These are phyloP conservation scores for Annona cherimola DNA, from an alignment of 164 flowering plant genomes.

Conservation along the genomic window DNA sequence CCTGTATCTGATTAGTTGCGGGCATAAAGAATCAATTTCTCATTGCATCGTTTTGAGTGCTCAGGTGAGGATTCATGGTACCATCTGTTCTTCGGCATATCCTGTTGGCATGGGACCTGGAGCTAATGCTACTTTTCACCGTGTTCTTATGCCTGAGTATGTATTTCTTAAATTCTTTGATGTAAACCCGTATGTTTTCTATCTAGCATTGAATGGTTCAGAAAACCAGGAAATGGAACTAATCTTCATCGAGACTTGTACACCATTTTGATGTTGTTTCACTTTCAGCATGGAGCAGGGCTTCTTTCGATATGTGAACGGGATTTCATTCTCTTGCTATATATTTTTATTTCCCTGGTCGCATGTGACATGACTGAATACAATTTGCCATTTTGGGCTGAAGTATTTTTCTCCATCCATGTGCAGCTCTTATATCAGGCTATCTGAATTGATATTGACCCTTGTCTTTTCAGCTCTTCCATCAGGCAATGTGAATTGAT, in stretches of 20 bases:
- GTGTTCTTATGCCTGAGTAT: slow-evolving; percentile 62
- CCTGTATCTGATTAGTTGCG: slow-evolving; percentile 1
- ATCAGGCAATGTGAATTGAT: slow-evolving; percentile 37
- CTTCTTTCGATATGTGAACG: no score
- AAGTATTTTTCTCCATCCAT: slow-evolving; percentile 1
- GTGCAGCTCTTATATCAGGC: no score
- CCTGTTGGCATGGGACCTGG: slow-evolving; percentile 82
- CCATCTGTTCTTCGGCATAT: slow-evolving; percentile 24
- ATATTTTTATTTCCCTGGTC: no score
- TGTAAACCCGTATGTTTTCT: no score
- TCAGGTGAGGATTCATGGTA: slow-evolving; percentile 60
- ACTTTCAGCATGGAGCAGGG: no score
- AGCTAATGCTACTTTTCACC: slow-evolving; percentile 64
- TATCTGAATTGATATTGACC: no score
- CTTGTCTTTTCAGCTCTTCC: slow-evolving; percentile 13
- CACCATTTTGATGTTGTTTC: neutral
- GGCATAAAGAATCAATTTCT: slow-evolving; percentile 7
- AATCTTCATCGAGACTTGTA: neutral
- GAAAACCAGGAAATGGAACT: neutral
- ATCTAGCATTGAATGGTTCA: neutral
- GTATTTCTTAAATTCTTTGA: slow-evolving; percentile 10
- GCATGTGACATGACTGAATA: no score
- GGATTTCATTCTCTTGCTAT: no score
- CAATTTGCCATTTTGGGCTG: no score
- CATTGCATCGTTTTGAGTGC: slow-evolving; percentile 6